Percentiles rank a stretch among this genome's conserved stretches.
Evolutionary conservation across 2,329 filamentous ascomycete species (phyloP).

Genomic region (Ceratocystis papillata): DNA sequence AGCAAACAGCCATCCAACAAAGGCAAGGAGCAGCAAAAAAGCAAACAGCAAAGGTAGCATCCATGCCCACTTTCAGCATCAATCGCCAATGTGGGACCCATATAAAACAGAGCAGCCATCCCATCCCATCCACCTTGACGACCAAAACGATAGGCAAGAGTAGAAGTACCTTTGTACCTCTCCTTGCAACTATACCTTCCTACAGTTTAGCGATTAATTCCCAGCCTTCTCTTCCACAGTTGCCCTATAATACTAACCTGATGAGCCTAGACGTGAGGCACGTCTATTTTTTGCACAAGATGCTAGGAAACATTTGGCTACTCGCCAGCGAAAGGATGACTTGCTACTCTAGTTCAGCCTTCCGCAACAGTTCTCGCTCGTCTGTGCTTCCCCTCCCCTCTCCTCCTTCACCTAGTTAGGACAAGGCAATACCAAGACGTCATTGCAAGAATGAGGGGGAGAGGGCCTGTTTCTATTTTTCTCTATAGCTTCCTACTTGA

Average conservation of each 20-base stretch:
- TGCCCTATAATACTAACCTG: neutral
- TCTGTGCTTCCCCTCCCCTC: neutral
- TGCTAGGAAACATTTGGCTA: too few species aligned
- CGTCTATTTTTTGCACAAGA: too few species aligned
- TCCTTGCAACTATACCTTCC: neutral
- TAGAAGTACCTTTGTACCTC: neutral
- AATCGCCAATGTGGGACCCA: neutral
- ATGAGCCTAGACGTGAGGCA: neutral
- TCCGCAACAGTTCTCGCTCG: neutral
- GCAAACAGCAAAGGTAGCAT: neutral
- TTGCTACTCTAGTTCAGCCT: neutral
- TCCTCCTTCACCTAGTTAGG: neutral
- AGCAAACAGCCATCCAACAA: neutral
- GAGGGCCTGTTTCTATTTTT: neutral
- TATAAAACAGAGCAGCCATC: neutral
- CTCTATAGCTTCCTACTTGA: neutral
- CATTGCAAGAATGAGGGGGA: neutral
- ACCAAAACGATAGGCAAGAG: neutral
- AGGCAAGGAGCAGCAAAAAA: neutral
- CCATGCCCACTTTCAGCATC: neutral
- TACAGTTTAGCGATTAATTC: neutral
- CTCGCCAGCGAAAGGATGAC: neutral
- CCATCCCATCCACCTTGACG: neutral
- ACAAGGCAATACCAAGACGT: neutral
- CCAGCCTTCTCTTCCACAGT: neutral